Evolutionary conservation across 78 protist species (phyloP).

Genomic region (Anaeramoeba flamelloides): DNA sequence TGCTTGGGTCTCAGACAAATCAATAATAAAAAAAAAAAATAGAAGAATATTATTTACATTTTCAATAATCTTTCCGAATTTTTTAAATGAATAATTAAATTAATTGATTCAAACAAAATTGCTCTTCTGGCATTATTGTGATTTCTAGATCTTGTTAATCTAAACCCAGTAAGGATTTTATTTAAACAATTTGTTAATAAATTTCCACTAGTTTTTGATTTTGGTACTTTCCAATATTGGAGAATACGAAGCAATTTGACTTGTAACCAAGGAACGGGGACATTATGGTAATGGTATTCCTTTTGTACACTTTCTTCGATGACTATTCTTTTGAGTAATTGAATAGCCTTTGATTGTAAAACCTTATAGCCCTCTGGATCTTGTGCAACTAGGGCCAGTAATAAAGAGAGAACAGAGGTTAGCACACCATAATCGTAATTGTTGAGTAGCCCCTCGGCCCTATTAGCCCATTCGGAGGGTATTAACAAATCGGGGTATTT

Average conservation of each 20-base stretch:
- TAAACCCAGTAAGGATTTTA: no score
- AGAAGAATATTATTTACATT: no score
- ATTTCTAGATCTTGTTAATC: no score
- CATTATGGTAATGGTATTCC: constrained; percentile 74
- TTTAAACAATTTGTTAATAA: no score
- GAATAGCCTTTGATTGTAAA: constrained; percentile 18
- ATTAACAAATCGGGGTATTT: constrained; percentile 38
- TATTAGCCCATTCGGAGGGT: constrained; percentile 15
- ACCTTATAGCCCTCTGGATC: constrained; percentile 4
- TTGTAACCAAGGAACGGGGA: constrained; percentile 83
- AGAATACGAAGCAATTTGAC: constrained; percentile 74
- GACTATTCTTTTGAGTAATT: constrained; percentile 27
- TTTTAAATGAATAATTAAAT: constrained; percentile 50
- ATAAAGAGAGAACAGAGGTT: constrained; percentile 39
- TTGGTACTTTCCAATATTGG: constrained; percentile 62
- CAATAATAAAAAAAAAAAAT: no score
- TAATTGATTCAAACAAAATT: constrained; percentile 74
- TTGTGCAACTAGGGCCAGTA: constrained; percentile 6
- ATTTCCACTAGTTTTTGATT: no score
- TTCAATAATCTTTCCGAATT: no score
- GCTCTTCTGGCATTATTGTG: constrained; percentile 64
- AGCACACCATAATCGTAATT: constrained; percentile 51
- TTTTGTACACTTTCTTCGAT: constrained; percentile 33
- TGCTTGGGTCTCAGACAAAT: no score
- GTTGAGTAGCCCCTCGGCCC: constrained; percentile 40